phyloP scores from a whole-genome alignment of 176 grass and related monocot species.

The Aegilops tauschii region DNA sequence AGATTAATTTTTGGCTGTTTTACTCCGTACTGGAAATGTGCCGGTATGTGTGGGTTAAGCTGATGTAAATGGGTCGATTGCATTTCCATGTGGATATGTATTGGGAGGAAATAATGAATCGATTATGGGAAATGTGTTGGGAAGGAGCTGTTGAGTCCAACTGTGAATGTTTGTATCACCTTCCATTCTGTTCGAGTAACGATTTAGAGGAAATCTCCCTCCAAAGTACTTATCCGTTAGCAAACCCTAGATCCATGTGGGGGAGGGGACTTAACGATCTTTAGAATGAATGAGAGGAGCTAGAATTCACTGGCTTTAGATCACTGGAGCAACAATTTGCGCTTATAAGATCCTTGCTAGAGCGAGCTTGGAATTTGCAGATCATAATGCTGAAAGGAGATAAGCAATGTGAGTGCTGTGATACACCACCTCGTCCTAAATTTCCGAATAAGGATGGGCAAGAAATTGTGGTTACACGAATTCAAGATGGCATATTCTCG shows the following conservation, averaged over 20 bases:
- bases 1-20: conserved; percentile 22
- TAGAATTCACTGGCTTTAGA: not conserved
- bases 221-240: too few relatives aligned
- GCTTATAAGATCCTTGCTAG: not conserved
- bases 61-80: conserved; percentile 24
- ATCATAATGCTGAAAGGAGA: not conserved
- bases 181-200: not conserved
- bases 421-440: not conserved
- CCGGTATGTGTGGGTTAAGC: not conserved
- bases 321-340: not conserved
- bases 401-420: not conserved
- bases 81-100: conserved; percentile 27
- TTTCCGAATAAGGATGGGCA: not conserved
- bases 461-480: not conserved
- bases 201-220: not conserved
- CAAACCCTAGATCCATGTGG: too few relatives aligned
- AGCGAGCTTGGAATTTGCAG: not conserved
- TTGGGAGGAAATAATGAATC: not conserved
- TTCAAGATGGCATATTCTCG: not conserved
- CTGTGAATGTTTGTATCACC: not conserved
- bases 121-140: not conserved
- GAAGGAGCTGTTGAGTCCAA: not conserved
- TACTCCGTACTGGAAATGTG: not conserved
- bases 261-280: too few relatives aligned
- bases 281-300: too few relatives aligned